phyloP scores from a whole-genome alignment of 257 asterid genomes.

The Linderniella brevidens region DNA sequence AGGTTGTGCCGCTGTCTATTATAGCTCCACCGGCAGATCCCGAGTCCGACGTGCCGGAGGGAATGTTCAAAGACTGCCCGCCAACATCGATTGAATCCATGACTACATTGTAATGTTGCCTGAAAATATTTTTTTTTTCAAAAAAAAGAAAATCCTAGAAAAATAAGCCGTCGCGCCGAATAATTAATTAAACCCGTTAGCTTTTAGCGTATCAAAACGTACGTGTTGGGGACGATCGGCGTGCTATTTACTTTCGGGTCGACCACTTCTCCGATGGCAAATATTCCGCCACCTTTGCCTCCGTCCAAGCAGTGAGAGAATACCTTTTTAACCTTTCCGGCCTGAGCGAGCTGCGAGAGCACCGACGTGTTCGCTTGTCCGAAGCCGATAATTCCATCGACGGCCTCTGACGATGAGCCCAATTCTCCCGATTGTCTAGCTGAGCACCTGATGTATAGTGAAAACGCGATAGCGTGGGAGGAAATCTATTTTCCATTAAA shows the following conservation, averaged over 20 bases:
- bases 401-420: slow-evolving; percentile 73
- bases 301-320: slow-evolving; percentile 96
- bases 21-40: slow-evolving; percentile 37
- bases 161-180: too few relatives aligned
- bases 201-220: slow-evolving; percentile 16
- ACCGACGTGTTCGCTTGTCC: slow-evolving; percentile 93
- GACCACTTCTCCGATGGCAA: slow-evolving; percentile 85
- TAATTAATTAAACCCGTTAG: too few relatives aligned
- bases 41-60: slow-evolving; percentile 25
- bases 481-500: too few relatives aligned
- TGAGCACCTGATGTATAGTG: slow-evolving; percentile 42
- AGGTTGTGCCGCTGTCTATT: slow-evolving; percentile 87
- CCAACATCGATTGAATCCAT: slow-evolving; percentile 68
- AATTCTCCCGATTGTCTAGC: slow-evolving; percentile 76
- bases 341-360: slow-evolving; percentile 77
- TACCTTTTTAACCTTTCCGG: slow-evolving; percentile 57
- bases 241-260: slow-evolving; percentile 71
- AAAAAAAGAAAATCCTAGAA: too few relatives aligned
- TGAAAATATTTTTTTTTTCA: slow-evolving; percentile 8
- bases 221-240: slow-evolving; percentile 64
- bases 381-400: slow-evolving; percentile 92
- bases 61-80: slow-evolving; percentile 44
- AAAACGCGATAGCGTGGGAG: too few relatives aligned
- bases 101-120: slow-evolving; percentile 69
- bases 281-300: slow-evolving; percentile 78